Conservation (phyloP, 1,139 yeast species). For the Saccharomyces hybrid region DNA sequence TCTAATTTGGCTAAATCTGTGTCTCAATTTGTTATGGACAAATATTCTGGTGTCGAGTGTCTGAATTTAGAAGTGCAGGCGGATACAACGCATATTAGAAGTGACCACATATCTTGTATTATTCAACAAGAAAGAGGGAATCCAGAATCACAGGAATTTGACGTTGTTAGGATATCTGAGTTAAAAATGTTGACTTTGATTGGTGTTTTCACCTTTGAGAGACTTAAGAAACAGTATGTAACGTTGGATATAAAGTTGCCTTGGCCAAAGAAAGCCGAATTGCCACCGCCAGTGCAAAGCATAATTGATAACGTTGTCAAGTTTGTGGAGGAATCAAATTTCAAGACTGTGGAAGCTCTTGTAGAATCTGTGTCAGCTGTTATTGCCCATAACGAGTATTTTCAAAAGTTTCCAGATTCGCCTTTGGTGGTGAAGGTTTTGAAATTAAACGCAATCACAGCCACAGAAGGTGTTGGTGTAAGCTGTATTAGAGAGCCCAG, state of each 20-base stretch:
- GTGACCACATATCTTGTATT: conserved; percentile 40
- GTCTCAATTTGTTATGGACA: conserved; percentile 42
- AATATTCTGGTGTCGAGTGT: conserved; percentile 23
- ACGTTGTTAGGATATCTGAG: conserved; percentile 43
- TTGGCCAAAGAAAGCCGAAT: conserved; percentile 30
- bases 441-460: conserved; percentile 83
- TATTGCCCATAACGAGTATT: conserved; percentile 35
- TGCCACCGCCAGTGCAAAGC: conserved; percentile 21
- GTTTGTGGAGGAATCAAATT: conserved; percentile 67
- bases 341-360: conserved; percentile 89
- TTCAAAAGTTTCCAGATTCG: conserved; percentile 23
- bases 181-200: conserved; percentile 64
- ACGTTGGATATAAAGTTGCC: conserved; percentile 48
- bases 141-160: conserved; percentile 26
- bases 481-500: conserved; percentile 45
- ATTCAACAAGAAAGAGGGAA: conserved; percentile 23
- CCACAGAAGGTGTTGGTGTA: conserved; percentile 88
- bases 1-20: conserved; percentile 53
- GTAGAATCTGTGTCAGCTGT: conserved; percentile 67
- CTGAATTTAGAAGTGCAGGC: conserved; percentile 19
- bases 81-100: conserved; percentile 42
- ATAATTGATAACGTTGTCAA: conserved; percentile 42
- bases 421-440: conserved; percentile 56
- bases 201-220: conserved; percentile 87
- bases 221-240: conserved; percentile 70